Percentiles rank a stretch among this genome's conserved stretches.
Conservation (phyloP, 1,284 basidiomycete species). For the Malassezia yamatoensis region DNA sequence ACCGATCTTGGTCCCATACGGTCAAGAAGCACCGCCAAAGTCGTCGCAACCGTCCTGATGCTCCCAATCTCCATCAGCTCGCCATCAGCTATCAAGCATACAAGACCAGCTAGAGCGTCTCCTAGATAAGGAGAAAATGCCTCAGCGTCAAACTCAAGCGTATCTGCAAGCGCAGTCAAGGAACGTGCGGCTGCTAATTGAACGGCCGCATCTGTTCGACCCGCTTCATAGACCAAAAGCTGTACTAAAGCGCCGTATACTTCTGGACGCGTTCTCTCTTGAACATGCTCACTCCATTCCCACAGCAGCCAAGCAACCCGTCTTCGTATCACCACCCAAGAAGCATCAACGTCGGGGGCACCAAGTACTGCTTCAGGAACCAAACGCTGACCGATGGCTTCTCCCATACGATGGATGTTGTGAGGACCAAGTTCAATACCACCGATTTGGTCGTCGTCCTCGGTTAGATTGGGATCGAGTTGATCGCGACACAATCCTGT, state of each 20-base stretch:
- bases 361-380: constrained; percentile 30
- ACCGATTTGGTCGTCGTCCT: constrained; percentile 20
- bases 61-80: constrained; percentile 38
- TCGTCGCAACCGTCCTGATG: constrained; percentile 37
- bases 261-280: constrained; percentile 16
- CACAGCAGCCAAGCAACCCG: constrained; percentile 37
- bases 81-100: constrained; percentile 25
- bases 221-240: constrained; percentile 24
- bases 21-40: constrained; percentile 41
- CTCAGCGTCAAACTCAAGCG: constrained; percentile 41
- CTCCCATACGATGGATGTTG: constrained; percentile 22
- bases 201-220: constrained; percentile 37
- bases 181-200: constrained; percentile 38
- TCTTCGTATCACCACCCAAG: constrained; percentile 37
- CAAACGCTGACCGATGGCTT: constrained; percentile 27
- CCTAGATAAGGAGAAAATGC: constrained; percentile 34
- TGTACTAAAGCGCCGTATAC: constrained; percentile 36
- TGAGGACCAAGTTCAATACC: constrained; percentile 7
- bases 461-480: constrained; percentile 19
- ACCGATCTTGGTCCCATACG: constrained; percentile 35
- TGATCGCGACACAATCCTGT: constrained; percentile 32
- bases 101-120: constrained; percentile 29
- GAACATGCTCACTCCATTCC: constrained; percentile 42
- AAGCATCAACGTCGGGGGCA: constrained; percentile 6
- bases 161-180: constrained; percentile 35